These are phyloP conservation scores for Madurella fahalii DNA, from an alignment of 2,329 filamentous ascomycete genomes.

Conservation along the genomic window DNA sequence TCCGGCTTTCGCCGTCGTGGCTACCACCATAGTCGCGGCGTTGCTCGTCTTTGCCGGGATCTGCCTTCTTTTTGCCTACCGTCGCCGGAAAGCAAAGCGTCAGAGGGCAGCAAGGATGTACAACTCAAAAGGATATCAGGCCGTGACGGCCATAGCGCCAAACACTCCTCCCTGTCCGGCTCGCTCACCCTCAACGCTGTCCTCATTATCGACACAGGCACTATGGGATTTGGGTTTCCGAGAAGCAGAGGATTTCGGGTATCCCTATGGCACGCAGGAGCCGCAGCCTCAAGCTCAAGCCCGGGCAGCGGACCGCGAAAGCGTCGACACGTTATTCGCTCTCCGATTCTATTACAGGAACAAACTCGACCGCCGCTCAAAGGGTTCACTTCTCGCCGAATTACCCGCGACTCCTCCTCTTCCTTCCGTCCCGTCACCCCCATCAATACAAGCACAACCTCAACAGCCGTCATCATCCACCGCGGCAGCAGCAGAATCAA, in stretches of 20 bases:
- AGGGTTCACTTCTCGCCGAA: constrained; percentile 6
- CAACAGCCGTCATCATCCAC: constrained; percentile 1
- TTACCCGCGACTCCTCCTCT: constrained; percentile 7
- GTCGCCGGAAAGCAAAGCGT: constrained; percentile 3
- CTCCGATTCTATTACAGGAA: constrained; percentile 14
- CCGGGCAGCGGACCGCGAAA: constrained; percentile 6
- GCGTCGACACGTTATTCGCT: constrained; percentile 18
- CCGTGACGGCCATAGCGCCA: neutral
- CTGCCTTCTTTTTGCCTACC: constrained; percentile 8
- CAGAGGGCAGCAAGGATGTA: constrained; percentile 6
- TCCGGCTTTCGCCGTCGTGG: neutral
- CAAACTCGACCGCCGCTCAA: neutral
- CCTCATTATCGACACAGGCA: constrained; percentile 11
- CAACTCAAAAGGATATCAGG: neutral
- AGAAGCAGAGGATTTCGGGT: neutral
- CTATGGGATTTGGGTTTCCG: constrained; percentile 5
- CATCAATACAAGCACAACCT: neutral
- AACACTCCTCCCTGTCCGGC: constrained; percentile 1
- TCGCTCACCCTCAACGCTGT: neutral
- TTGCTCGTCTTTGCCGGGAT: constrained; percentile 2
- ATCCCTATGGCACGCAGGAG: neutral
- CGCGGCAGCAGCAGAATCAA: neutral
- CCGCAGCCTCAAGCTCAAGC: neutral
- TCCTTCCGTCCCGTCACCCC: neutral
- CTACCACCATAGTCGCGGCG: constrained; percentile 7